Evolutionary conservation across 306 rosid species (phyloP).

Genomic region (Corylus heterophylla): DNA sequence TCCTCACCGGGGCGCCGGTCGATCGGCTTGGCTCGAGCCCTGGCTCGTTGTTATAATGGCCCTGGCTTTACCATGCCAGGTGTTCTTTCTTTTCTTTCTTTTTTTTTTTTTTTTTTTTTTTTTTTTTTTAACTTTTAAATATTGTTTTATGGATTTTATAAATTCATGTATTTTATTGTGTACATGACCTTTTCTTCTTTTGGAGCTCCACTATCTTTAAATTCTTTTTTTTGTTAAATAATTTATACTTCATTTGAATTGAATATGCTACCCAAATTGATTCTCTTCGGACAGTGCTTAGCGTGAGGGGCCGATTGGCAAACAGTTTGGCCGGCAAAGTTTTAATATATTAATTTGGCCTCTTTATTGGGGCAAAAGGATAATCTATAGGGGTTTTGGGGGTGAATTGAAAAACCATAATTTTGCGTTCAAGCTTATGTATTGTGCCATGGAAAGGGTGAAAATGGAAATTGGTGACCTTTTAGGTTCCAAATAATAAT

Average conservation of each 20-base stretch:
- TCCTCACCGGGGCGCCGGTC: slow-evolving; percentile 54
- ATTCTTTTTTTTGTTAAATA: background rate
- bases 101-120: slow-evolving; percentile 9
- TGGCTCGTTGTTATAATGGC: slow-evolving; percentile 29
- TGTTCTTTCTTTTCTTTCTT: slow-evolving; percentile 19
- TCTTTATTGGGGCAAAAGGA: background rate
- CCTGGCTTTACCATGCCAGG: slow-evolving; percentile 56
- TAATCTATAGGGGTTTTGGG: background rate
- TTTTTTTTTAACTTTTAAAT: slow-evolving; percentile 25
- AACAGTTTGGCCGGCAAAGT: background rate
- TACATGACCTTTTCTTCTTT: slow-evolving; percentile 45
- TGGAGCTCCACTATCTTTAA: slow-evolving; percentile 28
- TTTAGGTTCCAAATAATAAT: background rate
- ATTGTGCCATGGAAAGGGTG: background rate
- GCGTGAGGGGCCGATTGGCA: background rate
- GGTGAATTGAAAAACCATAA: background rate
- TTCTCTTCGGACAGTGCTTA: slow-evolving; percentile 13
- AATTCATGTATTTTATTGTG: slow-evolving; percentile 62
- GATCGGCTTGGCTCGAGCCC: slow-evolving; percentile 22
- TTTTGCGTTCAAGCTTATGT: background rate
- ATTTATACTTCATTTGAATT: slow-evolving; percentile 26
- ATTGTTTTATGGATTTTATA: slow-evolving; percentile 32
- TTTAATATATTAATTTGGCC: background rate
- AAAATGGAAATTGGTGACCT: background rate
- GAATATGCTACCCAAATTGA: slow-evolving; percentile 41